phyloP scores from a whole-genome alignment of 2,329 filamentous ascomycete genomes.

The Sporothrix humicola region DNA sequence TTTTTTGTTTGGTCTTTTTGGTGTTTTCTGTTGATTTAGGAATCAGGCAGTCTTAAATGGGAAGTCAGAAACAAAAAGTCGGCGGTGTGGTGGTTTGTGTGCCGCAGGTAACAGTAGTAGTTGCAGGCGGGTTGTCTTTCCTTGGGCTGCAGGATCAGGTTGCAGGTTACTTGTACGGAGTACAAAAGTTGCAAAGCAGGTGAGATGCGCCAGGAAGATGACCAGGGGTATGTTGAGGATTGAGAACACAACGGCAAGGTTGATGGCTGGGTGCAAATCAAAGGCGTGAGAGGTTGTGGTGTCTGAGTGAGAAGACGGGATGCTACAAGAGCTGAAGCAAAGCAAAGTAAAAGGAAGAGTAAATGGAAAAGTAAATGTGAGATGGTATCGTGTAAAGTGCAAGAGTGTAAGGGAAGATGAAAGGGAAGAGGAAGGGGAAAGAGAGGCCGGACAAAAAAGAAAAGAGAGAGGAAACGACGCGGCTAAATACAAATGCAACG shows the following conservation, averaged over 20 bases:
- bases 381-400: background rate
- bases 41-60: background rate
- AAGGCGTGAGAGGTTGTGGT: background rate
- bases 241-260: slow-evolving; percentile 3
- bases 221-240: background rate
- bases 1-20: background rate
- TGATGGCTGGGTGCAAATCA: background rate
- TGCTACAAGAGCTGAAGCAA: background rate
- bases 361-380: background rate
- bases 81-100: background rate
- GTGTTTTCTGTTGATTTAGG: slow-evolving; percentile 2
- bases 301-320: slow-evolving; percentile 14
- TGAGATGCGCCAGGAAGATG: slow-evolving; percentile 3
- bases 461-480: background rate
- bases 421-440: background rate
- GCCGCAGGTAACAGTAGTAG: slow-evolving; percentile 28
- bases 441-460: slow-evolving; percentile 8
- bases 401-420: background rate
- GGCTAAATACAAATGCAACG: slow-evolving; percentile 31
- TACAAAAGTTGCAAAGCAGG: background rate
- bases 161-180: background rate
- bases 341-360: background rate
- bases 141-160: background rate
- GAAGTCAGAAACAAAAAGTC: background rate
- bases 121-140: slow-evolving; percentile 1